A percentile compares a stretch with the other conserved stretches of the same genome.
phyloP scores from a whole-genome alignment of 768 basidiomycete genomes.

The Lactarius sanguifluus region DNA sequence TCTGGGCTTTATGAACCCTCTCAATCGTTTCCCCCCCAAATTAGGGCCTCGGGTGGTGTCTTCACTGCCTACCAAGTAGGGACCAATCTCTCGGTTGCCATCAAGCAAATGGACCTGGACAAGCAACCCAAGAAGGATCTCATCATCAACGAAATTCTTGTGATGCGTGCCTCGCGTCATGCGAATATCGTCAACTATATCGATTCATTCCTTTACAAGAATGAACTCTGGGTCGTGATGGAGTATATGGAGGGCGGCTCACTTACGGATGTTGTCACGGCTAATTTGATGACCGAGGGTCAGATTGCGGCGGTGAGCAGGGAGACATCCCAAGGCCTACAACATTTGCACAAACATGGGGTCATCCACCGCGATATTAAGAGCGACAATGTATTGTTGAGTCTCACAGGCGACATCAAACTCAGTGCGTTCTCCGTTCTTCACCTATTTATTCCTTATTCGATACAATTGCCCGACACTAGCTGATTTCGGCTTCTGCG shows the following conservation, averaged over 20 bases:
- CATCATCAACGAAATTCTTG: constrained; percentile 99
- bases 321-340: constrained; percentile 89
- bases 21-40: constrained; percentile 8
- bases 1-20: constrained; percentile 2
- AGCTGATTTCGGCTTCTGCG: constrained; percentile 99
- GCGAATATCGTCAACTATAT: constrained; percentile 99
- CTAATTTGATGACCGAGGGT: constrained; percentile 96
- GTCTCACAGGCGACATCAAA: constrained; percentile 94
- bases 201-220: constrained; percentile 96
- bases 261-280: constrained; percentile 93
- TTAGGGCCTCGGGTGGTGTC: constrained; percentile 92
- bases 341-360: constrained; percentile 93
- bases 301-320: constrained; percentile 96
- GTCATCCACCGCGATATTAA: constrained; percentile 99
- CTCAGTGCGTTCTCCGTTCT: constrained; percentile 65
- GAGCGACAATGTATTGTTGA: constrained; percentile 94
- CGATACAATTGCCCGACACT: constrained; percentile 14
- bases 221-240: constrained; percentile 99
- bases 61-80: constrained; percentile 98
- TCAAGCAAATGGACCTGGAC: constrained; percentile 99
- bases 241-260: constrained; percentile 99
- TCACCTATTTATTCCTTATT: background rate
- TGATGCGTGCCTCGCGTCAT: constrained; percentile 95
- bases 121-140: constrained; percentile 99
- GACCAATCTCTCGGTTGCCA: constrained; percentile 90